Evolutionary conservation across 1,139 yeast species (phyloP).

Genomic region (Blastobotrys elegans): DNA sequence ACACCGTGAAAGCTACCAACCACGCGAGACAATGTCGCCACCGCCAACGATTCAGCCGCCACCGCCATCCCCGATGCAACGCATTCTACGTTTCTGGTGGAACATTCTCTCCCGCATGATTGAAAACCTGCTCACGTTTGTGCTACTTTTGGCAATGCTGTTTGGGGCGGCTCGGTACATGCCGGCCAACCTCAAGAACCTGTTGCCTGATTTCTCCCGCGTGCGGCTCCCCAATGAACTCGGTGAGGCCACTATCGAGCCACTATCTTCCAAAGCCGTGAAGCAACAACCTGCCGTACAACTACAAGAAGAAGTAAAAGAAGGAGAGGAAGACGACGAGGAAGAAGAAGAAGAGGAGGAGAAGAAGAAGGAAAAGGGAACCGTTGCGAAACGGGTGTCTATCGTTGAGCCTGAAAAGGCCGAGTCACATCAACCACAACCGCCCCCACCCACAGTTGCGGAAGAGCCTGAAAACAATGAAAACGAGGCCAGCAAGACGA

Average conservation of each 20-base stretch:
- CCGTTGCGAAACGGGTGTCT: slow-evolving; percentile 15
- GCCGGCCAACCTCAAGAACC: slow-evolving; percentile 21
- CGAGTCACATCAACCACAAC: no score
- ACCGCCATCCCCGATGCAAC: not conserved
- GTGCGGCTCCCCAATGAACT: not conserved
- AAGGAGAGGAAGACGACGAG: not conserved
- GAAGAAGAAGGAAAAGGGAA: slow-evolving; percentile 1
- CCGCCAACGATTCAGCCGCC: slow-evolving; percentile 19
- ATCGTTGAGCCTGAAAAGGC: slow-evolving; percentile 21
- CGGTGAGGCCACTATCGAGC: not conserved
- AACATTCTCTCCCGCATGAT: slow-evolving; percentile 33
- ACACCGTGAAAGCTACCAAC: not conserved
- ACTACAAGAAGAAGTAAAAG: not conserved
- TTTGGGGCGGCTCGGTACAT: slow-evolving; percentile 28
- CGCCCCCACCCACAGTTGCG: not conserved
- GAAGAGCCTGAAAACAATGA: not conserved
- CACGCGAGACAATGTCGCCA: slow-evolving; percentile 13
- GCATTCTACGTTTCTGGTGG: slow-evolving; percentile 19
- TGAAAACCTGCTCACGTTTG: slow-evolving; percentile 47
- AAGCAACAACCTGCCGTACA: not conserved
- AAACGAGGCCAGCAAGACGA: slow-evolving; percentile 7
- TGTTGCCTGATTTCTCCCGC: not conserved
- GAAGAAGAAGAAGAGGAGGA: not conserved
- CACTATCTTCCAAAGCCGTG: slow-evolving; percentile 3
- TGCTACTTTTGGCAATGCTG: slow-evolving; percentile 31